Evolutionary conservation across 495 filamentous ascomycete genomes (phyloP), one percentile per base, ranked within the genome.

Genomic region (Glutinoglossum americanum): DNA sequence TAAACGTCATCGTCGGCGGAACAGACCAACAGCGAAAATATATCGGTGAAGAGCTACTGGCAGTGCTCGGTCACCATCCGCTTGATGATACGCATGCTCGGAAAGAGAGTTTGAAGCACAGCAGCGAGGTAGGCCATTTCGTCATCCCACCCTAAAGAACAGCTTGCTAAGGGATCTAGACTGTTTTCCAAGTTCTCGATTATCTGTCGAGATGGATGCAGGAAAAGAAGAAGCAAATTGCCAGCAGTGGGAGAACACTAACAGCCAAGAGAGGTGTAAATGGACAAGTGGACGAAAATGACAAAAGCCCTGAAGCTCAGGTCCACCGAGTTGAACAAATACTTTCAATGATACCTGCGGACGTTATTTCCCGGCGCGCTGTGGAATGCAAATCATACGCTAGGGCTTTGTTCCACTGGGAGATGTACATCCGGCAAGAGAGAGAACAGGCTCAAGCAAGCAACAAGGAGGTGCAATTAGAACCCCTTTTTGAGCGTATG

Each of bases 321-420:
- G 77, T 81, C 57, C 74, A 75, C 51, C 74, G 71, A 37, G 80
- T 88, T 11, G 81, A 84, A 62, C 61, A 64, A 4, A 68, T 88
- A 15, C 66, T 97, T 27, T 69, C 74, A 19, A 73, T 74, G 21
- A 84, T 98, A 56, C 89, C 92, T 17, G 81, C 89, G 1, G 86
- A 94, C 59, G 68, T 92, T 44, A 85, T 96, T 44, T 87, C 90
- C 5, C 75, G 76, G 45, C 80, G 89, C 62, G 89, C 92, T 11
- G 75, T 94, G 19, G 87, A 95, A 63, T 96, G 92, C 68, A 85
- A 84, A 57, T 94, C 92, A 25, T 97, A 85, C 66, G 83, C 93
- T 15, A 76, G 93, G 49, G 93, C 93, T 15, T 71, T 97, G 25
- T 94, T 93, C 65, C 83, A 94, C 63, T 88, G 90, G 76, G 92